These are phyloP conservation scores for Lophiostoma macrostomum DNA, from an alignment of 495 filamentous ascomycete species.

Conservation along the genomic window DNA sequence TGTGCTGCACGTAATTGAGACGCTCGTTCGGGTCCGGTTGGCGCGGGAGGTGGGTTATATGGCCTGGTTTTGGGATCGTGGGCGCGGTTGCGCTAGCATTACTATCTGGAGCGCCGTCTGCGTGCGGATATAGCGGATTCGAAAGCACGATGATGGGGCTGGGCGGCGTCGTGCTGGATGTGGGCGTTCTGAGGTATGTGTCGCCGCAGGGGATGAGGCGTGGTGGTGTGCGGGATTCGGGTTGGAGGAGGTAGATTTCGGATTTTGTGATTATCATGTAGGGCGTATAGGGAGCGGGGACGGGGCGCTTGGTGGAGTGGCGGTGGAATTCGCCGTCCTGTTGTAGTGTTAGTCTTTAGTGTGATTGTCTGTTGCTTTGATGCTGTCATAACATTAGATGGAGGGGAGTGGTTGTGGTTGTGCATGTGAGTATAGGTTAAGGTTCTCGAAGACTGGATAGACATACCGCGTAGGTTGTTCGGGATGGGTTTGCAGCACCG, in stretches of 20 bases:
- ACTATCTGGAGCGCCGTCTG: background rate
- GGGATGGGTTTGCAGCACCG: too few relatives aligned
- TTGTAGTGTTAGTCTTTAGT: background rate
- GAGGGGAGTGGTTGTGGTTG: too few relatives aligned
- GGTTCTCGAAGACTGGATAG: too few relatives aligned
- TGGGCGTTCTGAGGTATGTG: too few relatives aligned
- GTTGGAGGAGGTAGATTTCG: conserved; percentile 36
- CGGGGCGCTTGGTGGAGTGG: conserved; percentile 21
- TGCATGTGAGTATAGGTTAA: too few relatives aligned
- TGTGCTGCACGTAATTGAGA: conserved; percentile 69
- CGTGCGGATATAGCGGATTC: conserved; percentile 11
- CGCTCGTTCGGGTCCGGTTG: conserved; percentile 52
- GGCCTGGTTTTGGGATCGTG: too few relatives aligned
- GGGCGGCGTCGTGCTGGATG: too few relatives aligned
- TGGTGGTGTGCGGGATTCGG: background rate
- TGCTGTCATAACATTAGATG: too few relatives aligned
- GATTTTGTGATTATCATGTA: conserved; percentile 33
- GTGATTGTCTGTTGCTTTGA: too few relatives aligned
- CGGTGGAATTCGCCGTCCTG: background rate
- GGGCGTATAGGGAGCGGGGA: conserved; percentile 11
- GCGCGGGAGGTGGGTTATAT: too few relatives aligned
- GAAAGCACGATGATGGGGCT: conserved; percentile 18
- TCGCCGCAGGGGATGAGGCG: conserved; percentile 8
- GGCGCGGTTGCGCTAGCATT: conserved; percentile 9
- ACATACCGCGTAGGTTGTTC: too few relatives aligned